Conservation (phyloP, 371 early-diverging fungal genomes). For the Mortierella sp. region DNA sequence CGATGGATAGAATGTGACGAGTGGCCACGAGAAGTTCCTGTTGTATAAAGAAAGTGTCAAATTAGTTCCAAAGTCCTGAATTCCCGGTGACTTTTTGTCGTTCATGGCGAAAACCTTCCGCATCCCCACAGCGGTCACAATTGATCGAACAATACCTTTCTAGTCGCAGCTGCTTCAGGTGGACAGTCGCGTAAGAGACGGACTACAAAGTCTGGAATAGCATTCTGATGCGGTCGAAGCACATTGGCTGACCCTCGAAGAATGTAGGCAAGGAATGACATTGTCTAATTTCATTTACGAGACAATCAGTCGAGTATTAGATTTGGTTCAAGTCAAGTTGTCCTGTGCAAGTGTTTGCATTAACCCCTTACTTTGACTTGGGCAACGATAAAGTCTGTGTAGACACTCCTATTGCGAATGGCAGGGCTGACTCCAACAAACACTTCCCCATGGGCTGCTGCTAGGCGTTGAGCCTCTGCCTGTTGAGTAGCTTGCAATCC, state of each 20-base stretch:
- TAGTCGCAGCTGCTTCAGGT: conserved; percentile 89
- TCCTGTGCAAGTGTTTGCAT: neutral
- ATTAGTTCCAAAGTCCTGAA: no score
- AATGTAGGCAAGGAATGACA: conserved; percentile 96
- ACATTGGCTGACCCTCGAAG: conserved; percentile 79
- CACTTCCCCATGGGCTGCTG: conserved; percentile 70
- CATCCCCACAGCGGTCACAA: no score
- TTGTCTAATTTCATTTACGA: conserved; percentile 68
- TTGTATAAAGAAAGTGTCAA: no score
- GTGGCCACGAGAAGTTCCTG: conserved; percentile 94
- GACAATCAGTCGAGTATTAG: neutral
- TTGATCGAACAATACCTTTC: conserved; percentile 83
- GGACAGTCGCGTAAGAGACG: conserved; percentile 92
- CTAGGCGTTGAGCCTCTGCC: conserved; percentile 74
- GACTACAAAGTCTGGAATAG: conserved; percentile 90
- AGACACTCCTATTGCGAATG: conserved; percentile 77
- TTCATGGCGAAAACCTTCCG: no score
- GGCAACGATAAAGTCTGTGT: conserved; percentile 86
- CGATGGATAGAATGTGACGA: conserved; percentile 93
- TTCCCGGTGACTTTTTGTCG: no score
- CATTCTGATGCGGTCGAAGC: conserved; percentile 78
- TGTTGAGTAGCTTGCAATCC: conserved; percentile 84
- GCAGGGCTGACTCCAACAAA: conserved; percentile 86
- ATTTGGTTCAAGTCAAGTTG: neutral
- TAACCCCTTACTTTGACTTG: conserved; percentile 82